Base-by-base conservation (phyloP, 2,329 filamentous ascomycete genomes). In the Aspergillus proliferans region DNA sequence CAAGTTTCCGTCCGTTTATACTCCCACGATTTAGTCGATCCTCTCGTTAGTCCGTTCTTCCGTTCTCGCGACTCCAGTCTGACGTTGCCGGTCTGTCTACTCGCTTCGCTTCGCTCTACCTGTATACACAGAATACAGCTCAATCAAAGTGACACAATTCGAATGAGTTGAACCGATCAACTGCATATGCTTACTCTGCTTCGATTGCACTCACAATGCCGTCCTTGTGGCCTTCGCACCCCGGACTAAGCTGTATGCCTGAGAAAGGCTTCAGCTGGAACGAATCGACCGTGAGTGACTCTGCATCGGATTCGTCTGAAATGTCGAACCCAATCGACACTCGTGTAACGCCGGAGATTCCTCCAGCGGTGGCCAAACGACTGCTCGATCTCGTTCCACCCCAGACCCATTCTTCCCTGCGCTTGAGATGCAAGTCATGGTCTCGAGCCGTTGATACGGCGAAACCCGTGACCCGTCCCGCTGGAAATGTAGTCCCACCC, bases 401-500 rank as follows among this genome's bases (percentile, higher is more conserved):
- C 10, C 46, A 49, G 28, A 47, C 50, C 21, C 52, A 43, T 28
- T 40, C 33, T 22, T 49, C 61, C 21, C 47, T 71, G 34, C 64
- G 68, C 41, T 50, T 67, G 30, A 64, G 66, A 1, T 68, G 62
- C 56, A 65, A 59, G 30, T 55, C 56, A 14, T 73, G 69, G 70
- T 61, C 61, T 39, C 48, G 54, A 6, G 57, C 58, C 22, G 50
- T 71, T n/a, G 56, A 51, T 30, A 50, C 49, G 33, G 38, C 51
- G 54, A 44, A 51, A 22, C 50, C 64, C 22, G 15, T 58, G 21
- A 48, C 53, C 18, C 54, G 63, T 49, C 57, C 68, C 43, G 45
- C 65, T 41, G 58, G 65, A 43, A 72, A 68, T 47, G 47, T 58
- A 28, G 48, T 73, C 14, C 78, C 78, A 1, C 57, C 64, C 8